Conservation (phyloP, 2,329 filamentous ascomycete species). For the Diplodia sapinea region DNA sequence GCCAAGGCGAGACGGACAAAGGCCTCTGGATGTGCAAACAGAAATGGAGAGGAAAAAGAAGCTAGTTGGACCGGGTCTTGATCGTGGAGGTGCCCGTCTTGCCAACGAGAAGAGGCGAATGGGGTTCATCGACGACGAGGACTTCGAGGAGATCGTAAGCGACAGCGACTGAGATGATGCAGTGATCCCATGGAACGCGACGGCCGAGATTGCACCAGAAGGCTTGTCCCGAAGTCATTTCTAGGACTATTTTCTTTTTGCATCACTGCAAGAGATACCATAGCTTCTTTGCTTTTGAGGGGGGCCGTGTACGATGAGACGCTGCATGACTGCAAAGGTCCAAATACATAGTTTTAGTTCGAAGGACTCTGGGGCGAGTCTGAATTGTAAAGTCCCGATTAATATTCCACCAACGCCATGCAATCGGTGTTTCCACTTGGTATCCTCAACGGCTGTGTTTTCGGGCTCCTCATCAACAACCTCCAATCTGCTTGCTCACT, state of each 20-base stretch:
- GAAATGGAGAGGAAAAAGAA: conserved; percentile 58
- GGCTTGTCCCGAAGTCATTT: background rate
- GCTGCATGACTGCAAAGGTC: background rate
- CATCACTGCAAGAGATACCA: conserved; percentile 1
- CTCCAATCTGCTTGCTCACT: background rate
- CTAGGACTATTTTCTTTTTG: background rate
- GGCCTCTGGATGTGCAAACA: conserved; percentile 53
- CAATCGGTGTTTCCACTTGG: conserved; percentile 13
- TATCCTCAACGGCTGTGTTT: conserved; percentile 17
- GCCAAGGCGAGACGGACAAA: conserved; percentile 48
- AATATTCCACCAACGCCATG: conserved; percentile 23
- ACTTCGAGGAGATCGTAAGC: conserved; percentile 51
- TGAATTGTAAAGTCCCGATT: background rate
- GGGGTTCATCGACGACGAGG: conserved; percentile 59
- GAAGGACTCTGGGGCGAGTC: background rate
- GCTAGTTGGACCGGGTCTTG: conserved; percentile 58
- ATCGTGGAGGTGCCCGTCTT: conserved; percentile 59
- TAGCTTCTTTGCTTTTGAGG: background rate
- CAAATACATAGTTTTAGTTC: conserved; percentile 1
- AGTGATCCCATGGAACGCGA: background rate
- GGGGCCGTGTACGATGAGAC: background rate
- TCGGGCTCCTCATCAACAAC: background rate
- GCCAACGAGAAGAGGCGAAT: conserved; percentile 58
- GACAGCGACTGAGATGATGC: conserved; percentile 34
- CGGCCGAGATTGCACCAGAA: background rate